Evolutionary conservation across 75 land plant genomes (phyloP).

Genomic region (Cupressus sempervirens): DNA sequence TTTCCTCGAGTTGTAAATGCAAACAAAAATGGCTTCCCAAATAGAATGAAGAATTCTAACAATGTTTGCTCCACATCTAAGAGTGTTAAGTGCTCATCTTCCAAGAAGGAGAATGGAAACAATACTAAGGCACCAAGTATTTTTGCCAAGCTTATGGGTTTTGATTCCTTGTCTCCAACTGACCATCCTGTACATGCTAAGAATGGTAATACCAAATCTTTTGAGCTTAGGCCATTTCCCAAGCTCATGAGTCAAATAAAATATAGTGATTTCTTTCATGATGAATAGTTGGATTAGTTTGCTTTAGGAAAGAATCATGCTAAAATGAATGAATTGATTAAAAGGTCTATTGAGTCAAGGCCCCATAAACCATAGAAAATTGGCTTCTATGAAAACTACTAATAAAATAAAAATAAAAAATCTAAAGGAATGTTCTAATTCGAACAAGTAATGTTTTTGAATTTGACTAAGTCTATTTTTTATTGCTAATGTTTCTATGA

Average conservation of each 20-base stretch:
- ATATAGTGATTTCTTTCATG: constrained; percentile 10
- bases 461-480: too few relatives aligned
- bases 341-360: constrained; percentile 24
- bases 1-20: constrained; percentile 30
- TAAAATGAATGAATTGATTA: constrained; percentile 16
- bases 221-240: constrained; percentile 22
- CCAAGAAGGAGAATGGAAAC: constrained; percentile 24
- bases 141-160: constrained; percentile 91
- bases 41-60: constrained; percentile 15
- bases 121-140: constrained; percentile 62
- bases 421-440: too few relatives aligned
- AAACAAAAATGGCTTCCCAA: constrained; percentile 54
- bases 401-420: too few relatives aligned
- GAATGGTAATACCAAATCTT: constrained; percentile 19
- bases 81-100: not conserved
- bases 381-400: constrained; percentile 28
- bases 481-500: too few relatives aligned
- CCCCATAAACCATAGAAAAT: constrained; percentile 40
- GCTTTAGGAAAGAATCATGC: constrained; percentile 6
- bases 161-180: constrained; percentile 69
- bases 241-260: constrained; percentile 13
- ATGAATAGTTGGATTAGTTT: constrained; percentile 12
- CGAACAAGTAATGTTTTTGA: too few relatives aligned
- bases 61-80: not conserved
- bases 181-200: constrained; percentile 19